Base-by-base conservation (phyloP, 1,139 yeast genomes). In the Candida pseudoviswanathii region DNA sequence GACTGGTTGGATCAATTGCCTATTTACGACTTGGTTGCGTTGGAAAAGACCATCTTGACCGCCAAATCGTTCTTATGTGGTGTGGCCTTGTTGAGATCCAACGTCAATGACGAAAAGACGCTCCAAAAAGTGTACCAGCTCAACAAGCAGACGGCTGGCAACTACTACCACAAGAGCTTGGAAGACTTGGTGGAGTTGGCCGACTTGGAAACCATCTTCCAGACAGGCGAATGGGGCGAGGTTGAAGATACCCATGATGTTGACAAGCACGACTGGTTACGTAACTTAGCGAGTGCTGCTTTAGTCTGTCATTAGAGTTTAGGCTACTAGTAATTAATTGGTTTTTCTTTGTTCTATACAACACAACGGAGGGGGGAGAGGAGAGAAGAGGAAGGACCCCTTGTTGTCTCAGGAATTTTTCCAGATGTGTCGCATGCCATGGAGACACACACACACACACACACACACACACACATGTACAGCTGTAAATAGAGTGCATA, bases 221-320 rank as follows among this genome's bases (percentile, higher is more conserved):
- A 94, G 68, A 89, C 96, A 27, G 84, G 82, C 38, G 80, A 85
- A 61, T 94, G 99, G 99, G 99, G 99, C 38, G 97, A 94, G 67
- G 98, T 94, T 25, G 99, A 94, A 70, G 99, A 94, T 62, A 91
- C 98, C 3, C 99, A 94, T 64, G 99, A 94, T 66, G 98, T 94
- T 16, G 96, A 90, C 61, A 86, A 86, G 66, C 96, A 85, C 43
- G 97, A 94, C 58, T 79, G 96, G 66, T 76, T 89, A 58, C 82
- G 98, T 67, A 85, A 85, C 59, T 77, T 94, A 46, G 83, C 94
- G 32, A 81, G 92, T 58, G 95, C 96, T 33, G 87, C 91, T n/a
- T 69, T 90, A 49, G 67, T 87, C 31, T 58, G 66, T 45, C 63
- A 62, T 49, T 61, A 48, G 41, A 22, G n/a, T 16, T 16, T 34